Evolutionary conservation across 2,329 filamentous ascomycete genomes (phyloP).

Genomic region (Diaporthe citriasiana): DNA sequence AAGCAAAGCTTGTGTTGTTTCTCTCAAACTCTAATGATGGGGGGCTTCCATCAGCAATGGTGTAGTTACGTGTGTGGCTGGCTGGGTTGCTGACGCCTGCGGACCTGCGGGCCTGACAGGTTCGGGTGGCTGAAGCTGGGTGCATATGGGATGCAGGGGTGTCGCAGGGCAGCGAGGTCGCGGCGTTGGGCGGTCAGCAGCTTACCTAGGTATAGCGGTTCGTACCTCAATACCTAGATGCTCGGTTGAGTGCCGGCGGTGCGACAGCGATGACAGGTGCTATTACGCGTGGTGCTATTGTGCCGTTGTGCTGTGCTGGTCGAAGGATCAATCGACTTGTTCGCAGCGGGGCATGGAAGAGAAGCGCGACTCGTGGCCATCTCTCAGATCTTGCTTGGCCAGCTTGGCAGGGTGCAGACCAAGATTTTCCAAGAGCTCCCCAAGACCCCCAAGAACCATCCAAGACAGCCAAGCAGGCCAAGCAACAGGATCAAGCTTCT

Average conservation of each 20-base stretch:
- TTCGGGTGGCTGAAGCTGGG: conserved; percentile 19
- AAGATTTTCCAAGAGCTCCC: conserved; percentile 30
- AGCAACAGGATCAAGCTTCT: conserved; percentile 26
- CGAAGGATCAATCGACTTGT: neutral
- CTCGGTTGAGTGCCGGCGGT: neutral
- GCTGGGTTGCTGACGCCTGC: conserved; percentile 21
- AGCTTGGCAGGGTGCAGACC: neutral
- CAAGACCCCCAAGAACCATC: neutral
- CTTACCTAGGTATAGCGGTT: neutral
- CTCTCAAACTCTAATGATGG: neutral
- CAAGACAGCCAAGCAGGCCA: conserved; percentile 31
- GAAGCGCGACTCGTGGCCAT: conserved; percentile 11
- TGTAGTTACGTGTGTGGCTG: conserved; percentile 14
- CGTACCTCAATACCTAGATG: too few relatives aligned
- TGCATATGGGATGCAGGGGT: neutral
- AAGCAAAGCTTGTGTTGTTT: neutral
- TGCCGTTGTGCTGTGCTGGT: neutral
- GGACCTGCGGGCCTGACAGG: conserved; percentile 32
- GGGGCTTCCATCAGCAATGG: neutral
- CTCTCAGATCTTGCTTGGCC: conserved; percentile 20
- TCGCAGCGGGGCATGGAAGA: neutral
- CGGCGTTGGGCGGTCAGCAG: neutral
- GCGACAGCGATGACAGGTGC: neutral
- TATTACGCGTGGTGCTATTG: neutral
- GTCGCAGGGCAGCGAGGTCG: neutral